Evolutionary conservation across 2,329 filamentous ascomycete genomes (phyloP), one percentile per base, ranked within the genome.

Genomic region (Sarocladiaceae sp.): DNA sequence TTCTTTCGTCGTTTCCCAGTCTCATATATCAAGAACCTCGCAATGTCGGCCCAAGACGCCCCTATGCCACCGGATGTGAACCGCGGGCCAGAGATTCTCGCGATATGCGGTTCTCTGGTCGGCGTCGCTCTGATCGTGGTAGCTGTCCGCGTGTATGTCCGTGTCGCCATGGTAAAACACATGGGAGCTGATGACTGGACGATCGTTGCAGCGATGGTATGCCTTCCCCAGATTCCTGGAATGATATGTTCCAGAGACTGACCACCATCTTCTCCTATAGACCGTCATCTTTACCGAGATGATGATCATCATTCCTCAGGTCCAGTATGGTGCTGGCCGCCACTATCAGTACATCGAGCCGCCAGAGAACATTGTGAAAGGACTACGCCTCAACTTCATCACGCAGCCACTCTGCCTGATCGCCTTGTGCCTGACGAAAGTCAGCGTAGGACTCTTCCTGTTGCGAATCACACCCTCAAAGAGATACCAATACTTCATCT

Each of bases 371-470:
- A 64, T n/a, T 21, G 51, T 60, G 37, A 53, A 48, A 2, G 70
- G 63, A 2, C 58, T 68, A 51, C 66, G 66, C 47, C 46, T 69
- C 41, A 68, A 68, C 42, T 70, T 69, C 26, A 53, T 64, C 43
- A 60, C 63, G 3, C 72, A 75, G 45, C 64, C 64, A 0, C 59
- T 74, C 2, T 74, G 65, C 44, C 50, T 70, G 1, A 56, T 62
- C 46, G 63, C 58, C 2, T 65, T 70, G 15, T 65, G 65, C 20
- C 40, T 65, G 5, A 65, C 67, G 32, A 72, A 72, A 47, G 48
- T 72, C 3, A 60, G 67, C 1, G 62, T 70, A 2, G 69, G 67
- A 0, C 55, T 61, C 4, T 66, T 67, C 3, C 47, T 72, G 1
- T 39, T 70, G 19, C 62, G 68, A 0, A 68, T 72, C 24, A 61